Evolutionary conservation across 1,284 basidiomycete genomes (phyloP).

Genomic region (Malassezia arunalokei): DNA sequence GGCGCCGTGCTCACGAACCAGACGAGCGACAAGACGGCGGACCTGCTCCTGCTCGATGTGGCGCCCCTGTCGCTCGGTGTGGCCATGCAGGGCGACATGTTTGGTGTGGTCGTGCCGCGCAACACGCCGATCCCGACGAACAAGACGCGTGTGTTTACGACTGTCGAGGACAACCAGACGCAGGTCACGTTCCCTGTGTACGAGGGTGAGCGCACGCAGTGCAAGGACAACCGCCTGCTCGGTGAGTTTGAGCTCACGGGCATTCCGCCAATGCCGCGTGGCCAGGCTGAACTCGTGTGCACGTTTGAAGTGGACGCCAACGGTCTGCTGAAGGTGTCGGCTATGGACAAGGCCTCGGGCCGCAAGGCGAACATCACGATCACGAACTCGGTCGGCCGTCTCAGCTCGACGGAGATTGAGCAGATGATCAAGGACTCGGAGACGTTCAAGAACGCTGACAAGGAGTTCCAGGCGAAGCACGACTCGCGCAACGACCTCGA

Average conservation of each 20-base stretch:
- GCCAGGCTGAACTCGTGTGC: conserved; percentile 44
- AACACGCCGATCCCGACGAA: conserved; percentile 46
- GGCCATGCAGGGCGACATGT: conserved; percentile 46
- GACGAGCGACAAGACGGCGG: conserved; percentile 47
- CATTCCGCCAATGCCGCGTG: conserved; percentile 44
- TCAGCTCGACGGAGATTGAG: conserved; percentile 44
- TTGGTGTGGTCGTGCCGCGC: conserved; percentile 45
- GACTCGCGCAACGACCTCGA: conserved; percentile 45
- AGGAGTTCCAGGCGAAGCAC: conserved; percentile 46
- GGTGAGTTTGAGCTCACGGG: conserved; percentile 46
- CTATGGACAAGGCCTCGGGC: conserved; percentile 44
- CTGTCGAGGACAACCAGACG: conserved; percentile 46
- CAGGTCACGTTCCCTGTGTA: conserved; percentile 47
- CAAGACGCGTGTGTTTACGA: conserved; percentile 46
- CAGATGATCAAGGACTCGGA: conserved; percentile 47
- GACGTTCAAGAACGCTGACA: conserved; percentile 45
- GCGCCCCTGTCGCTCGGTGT: conserved; percentile 47
- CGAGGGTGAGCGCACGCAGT: conserved; percentile 47
- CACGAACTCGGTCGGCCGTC: conserved; percentile 46
- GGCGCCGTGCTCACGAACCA: conserved; percentile 46
- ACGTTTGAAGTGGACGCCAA: conserved; percentile 47
- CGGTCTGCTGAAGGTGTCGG: conserved; percentile 45
- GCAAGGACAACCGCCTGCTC: conserved; percentile 47
- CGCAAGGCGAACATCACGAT: conserved; percentile 47
- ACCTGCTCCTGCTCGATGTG: conserved; percentile 45